A percentile compares a stretch with the other conserved stretches of the same genome.
Conservation (phyloP, 352 stramenopile genomes). For the Phytophthora pinifolia region DNA sequence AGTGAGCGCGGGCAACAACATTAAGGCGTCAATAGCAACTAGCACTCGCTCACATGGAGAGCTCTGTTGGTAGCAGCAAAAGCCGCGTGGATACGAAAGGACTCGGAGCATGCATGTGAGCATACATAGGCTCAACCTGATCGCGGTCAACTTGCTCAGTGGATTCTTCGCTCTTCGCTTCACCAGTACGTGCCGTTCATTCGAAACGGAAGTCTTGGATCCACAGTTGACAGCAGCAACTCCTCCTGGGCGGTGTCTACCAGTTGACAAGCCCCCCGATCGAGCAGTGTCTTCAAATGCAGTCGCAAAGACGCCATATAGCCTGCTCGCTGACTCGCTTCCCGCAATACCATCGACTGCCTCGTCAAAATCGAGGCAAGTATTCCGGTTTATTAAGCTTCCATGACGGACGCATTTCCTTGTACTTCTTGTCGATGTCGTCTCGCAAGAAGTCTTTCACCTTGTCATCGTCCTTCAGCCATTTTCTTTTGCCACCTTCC, state of each 20-base stretch:
- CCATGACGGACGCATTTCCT: no score
- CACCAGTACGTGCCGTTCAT: conserved; percentile 32
- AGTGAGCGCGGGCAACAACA: no score
- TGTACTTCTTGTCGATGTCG: no score
- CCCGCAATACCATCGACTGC: conserved; percentile 22
- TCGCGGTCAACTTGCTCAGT: conserved; percentile 26
- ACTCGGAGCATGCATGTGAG: no score
- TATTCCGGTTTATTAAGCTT: no score
- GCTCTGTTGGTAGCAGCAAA: no score
- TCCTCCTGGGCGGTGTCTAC: conserved; percentile 25
- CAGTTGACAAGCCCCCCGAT: conserved; percentile 22
- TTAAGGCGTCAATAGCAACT: conserved; percentile 17
- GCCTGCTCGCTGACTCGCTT: conserved; percentile 20
- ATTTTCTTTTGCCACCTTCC: no score
- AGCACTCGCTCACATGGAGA: background rate
- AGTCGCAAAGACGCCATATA: conserved; percentile 33
- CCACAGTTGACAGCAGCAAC: conserved; percentile 18
- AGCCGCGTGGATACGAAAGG: no score
- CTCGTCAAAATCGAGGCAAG: conserved; percentile 21
- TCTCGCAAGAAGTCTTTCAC: no score
- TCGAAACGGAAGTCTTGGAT: conserved; percentile 31
- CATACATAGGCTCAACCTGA: no score
- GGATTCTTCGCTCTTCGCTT: conserved; percentile 29
- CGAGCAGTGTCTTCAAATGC: conserved; percentile 33
- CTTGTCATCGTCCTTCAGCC: no score